Conservation (phyloP, 75 land plant genomes). For the Chamaecyparis obtusa region DNA sequence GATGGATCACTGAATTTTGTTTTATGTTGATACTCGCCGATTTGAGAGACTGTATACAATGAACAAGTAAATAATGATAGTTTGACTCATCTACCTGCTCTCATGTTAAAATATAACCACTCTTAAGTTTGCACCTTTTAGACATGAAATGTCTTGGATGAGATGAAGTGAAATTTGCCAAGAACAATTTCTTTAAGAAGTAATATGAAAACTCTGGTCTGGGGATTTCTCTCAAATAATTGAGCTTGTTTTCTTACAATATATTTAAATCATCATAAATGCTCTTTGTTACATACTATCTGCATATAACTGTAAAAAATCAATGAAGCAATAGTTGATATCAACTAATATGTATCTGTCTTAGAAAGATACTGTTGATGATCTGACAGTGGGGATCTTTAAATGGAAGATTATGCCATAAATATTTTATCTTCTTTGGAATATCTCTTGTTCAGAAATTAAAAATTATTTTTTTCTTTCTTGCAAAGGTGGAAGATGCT, state of each 20-base stretch:
- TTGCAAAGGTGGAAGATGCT: conserved; percentile 70
- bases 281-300: background rate
- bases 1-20: too few species aligned
- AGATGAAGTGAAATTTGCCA: background rate
- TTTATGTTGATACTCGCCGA: too few species aligned
- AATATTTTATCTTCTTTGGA: background rate
- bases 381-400: background rate
- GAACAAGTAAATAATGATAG: too few species aligned
- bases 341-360: background rate
- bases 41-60: too few species aligned
- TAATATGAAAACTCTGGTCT: background rate
- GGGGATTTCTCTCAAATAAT: background rate
- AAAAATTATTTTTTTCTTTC: background rate
- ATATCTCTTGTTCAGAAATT: background rate
- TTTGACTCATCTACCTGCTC: too few species aligned
- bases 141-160: background rate
- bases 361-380: background rate
- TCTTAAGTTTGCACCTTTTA: background rate
- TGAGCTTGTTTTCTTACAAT: background rate
- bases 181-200: background rate
- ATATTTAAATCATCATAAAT: background rate
- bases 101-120: background rate
- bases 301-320: background rate
- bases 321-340: background rate
- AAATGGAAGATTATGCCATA: background rate